Percentiles rank a stretch among this genome's conserved stretches.
Conservation (phyloP, 768 basidiomycete genomes). For the Mycena olivaceomarginata region DNA sequence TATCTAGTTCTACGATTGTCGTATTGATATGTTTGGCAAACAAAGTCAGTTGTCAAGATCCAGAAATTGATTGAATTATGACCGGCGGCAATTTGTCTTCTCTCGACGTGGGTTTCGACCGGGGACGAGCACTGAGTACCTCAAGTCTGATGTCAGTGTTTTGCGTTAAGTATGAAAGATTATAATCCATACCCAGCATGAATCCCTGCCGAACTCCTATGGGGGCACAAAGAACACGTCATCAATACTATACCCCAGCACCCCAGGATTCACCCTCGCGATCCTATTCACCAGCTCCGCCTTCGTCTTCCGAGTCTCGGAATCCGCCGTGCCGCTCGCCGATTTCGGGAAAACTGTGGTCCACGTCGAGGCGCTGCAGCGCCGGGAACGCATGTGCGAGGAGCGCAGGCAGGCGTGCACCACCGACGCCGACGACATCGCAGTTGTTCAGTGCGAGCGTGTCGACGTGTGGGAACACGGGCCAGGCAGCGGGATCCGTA, state of each 20-base stretch:
- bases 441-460: background rate
- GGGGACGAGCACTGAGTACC: too few relatives aligned
- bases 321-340: background rate
- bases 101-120: too few relatives aligned
- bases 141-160: too few relatives aligned
- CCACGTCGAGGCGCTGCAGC: constrained; percentile 13
- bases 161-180: too few relatives aligned
- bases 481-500: background rate
- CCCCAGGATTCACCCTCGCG: background rate
- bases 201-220: background rate
- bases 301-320: constrained; percentile 1
- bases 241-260: background rate
- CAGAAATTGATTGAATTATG: too few relatives aligned
- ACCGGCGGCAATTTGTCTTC: too few relatives aligned
- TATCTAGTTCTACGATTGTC: too few relatives aligned
- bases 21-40: too few relatives aligned
- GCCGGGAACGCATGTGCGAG: constrained; percentile 27
- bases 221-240: constrained; percentile 6
- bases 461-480: constrained; percentile 12
- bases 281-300: background rate
- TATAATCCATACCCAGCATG: too few relatives aligned
- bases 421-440: background rate
- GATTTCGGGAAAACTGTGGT: constrained; percentile 10
- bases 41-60: too few relatives aligned
- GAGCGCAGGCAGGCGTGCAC: constrained; percentile 2